Evolutionary conservation across 1,284 basidiomycete species (phyloP).

Genomic region (Mycosarcoma maydis): DNA sequence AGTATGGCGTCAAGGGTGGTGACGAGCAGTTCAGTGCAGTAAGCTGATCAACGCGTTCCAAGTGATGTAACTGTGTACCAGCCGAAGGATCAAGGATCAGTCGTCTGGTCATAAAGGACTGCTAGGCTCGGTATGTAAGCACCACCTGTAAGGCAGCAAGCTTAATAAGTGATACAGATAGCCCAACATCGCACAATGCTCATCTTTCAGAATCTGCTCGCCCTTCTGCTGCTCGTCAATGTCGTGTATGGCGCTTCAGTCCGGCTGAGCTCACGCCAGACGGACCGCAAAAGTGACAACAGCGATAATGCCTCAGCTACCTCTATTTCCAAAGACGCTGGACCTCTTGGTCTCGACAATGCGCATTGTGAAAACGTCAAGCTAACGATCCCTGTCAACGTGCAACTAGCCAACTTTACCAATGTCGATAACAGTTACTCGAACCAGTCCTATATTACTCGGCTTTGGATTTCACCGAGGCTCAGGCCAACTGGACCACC

Average conservation of each 20-base stretch:
- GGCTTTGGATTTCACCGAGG: slow-evolving; percentile 28
- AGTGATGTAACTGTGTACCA: too few species aligned
- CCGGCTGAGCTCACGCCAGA: slow-evolving; percentile 12
- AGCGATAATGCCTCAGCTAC: too few species aligned
- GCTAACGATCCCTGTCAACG: slow-evolving; percentile 24
- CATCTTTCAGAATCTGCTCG: not conserved
- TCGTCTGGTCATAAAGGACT: too few species aligned
- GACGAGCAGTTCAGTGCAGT: too few species aligned
- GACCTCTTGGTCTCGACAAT: slow-evolving; percentile 47
- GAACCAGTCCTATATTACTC: slow-evolving; percentile 44
- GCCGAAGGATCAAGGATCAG: too few species aligned
- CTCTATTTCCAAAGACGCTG: slow-evolving; percentile 13
- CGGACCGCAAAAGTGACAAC: not conserved
- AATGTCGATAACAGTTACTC: slow-evolving; percentile 37
- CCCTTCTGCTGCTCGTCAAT: slow-evolving; percentile 13
- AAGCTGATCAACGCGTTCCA: too few species aligned
- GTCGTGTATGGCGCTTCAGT: slow-evolving; percentile 22
- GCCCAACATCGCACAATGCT: slow-evolving; percentile 5
- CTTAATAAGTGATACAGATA: not conserved
- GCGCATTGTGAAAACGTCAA: slow-evolving; percentile 25
- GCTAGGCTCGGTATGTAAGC: too few species aligned
- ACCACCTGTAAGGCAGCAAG: not conserved
- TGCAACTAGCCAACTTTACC: slow-evolving; percentile 33
- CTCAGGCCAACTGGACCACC: slow-evolving; percentile 31
- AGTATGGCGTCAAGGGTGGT: too few species aligned